Conservation (phyloP, 495 filamentous ascomycete genomes). For the Oleoguttula mirabilis region DNA sequence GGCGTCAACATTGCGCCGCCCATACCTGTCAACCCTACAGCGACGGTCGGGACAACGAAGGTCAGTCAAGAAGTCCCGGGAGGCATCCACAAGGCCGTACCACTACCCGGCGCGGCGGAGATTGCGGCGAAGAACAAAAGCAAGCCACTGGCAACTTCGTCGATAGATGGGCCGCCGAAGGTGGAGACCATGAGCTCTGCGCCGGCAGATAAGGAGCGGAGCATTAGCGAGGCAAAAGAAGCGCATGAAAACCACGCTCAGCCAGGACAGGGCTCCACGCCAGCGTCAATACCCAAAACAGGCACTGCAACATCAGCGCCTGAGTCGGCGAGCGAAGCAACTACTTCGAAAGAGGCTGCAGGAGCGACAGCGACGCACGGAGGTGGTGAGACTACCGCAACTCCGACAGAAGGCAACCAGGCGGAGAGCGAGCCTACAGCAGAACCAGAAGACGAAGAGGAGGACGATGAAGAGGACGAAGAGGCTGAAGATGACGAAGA, state of each 20-base stretch:
- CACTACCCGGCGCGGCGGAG: constrained; percentile 15
- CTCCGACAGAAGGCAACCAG: background rate
- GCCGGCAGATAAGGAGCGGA: constrained; percentile 11
- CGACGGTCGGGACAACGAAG: constrained; percentile 2
- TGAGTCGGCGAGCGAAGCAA: constrained; percentile 1
- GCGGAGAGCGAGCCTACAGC: background rate
- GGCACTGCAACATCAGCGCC: constrained; percentile 11
- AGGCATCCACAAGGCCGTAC: background rate
- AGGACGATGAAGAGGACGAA: background rate
- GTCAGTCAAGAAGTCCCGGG: background rate
- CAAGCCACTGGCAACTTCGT: background rate
- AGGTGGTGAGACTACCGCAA: background rate
- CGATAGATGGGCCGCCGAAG: constrained; percentile 1
- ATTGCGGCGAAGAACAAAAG: constrained; percentile 8
- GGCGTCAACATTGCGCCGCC: constrained; percentile 14
- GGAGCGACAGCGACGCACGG: background rate
- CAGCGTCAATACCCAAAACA: background rate
- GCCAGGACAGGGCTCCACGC: too few species aligned
- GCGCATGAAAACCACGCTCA: too few species aligned
- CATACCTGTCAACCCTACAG: constrained; percentile 6
- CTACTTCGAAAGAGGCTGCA: background rate
- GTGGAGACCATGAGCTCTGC: constrained; percentile 15
- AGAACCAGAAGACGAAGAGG: too few species aligned
- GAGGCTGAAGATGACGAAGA: background rate
- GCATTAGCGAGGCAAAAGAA: too few species aligned